phyloP scores from a whole-genome alignment of 2,329 filamentous ascomycete species.

The Kalaharituber pfeilii region DNA sequence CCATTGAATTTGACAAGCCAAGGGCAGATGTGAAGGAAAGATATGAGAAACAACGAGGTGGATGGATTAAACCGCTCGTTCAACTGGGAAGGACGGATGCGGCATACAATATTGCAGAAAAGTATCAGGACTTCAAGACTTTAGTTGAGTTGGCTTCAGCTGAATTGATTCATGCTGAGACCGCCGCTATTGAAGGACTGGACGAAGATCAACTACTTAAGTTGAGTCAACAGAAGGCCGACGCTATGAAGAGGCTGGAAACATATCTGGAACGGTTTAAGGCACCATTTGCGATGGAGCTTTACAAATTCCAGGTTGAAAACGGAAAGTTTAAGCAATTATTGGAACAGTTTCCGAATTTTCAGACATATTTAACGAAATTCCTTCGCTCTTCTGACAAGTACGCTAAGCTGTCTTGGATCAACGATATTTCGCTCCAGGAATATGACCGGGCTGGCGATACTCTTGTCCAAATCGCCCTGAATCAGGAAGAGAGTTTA shows the following conservation, averaged over 20 bases:
- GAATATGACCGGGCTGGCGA: conserved; percentile 57
- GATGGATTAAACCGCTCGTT: conserved; percentile 34
- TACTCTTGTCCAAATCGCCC: conserved; percentile 52
- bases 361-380: conserved; percentile 52
- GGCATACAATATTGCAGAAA: conserved; percentile 41
- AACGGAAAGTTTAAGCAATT: conserved; percentile 49
- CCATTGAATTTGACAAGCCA: conserved; percentile 14
- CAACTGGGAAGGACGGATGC: conserved; percentile 41
- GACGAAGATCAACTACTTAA: conserved; percentile 29
- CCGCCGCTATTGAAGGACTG: conserved; percentile 23
- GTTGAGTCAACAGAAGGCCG: conserved; percentile 34
- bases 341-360: conserved; percentile 49
- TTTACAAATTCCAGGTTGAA: conserved; percentile 61
- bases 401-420: conserved; percentile 73
- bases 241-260: conserved; percentile 29
- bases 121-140: conserved; percentile 38
- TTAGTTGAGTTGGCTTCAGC: conserved; percentile 32
- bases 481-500: conserved; percentile 54
- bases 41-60: conserved; percentile 30
- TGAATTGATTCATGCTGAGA: conserved; percentile 23
- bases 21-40: conserved; percentile 32
- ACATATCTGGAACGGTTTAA: conserved; percentile 47
- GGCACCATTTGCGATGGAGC: conserved; percentile 52
- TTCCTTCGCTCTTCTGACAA: conserved; percentile 58
- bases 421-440: conserved; percentile 72